These are phyloP conservation scores for Baeospora myosura DNA, from an alignment of 1,284 basidiomycete species.

Conservation along the genomic window DNA sequence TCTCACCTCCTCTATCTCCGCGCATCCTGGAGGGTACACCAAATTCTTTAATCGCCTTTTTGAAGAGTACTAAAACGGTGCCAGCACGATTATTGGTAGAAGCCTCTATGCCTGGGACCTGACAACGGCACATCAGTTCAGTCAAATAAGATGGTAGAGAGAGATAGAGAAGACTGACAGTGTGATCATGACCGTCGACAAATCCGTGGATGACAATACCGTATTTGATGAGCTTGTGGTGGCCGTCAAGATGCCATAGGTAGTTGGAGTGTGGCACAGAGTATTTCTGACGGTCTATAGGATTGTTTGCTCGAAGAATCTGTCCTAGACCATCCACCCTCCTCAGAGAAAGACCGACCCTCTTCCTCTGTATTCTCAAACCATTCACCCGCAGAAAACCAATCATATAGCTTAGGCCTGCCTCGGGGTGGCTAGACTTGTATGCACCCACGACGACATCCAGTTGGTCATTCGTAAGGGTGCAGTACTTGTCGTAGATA, in stretches of 20 bases:
- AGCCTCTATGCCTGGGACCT: slow-evolving; percentile 21
- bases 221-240: slow-evolving; percentile 20
- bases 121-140: slow-evolving; percentile 17
- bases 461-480: slow-evolving; percentile 13
- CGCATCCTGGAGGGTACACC: slow-evolving; percentile 21
- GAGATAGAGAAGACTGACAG: slow-evolving; percentile 9
- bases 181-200: slow-evolving; percentile 19
- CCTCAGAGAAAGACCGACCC: slow-evolving; percentile 11
- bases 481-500: not conserved
- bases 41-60: slow-evolving; percentile 12
- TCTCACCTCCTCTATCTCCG: slow-evolving; percentile 19
- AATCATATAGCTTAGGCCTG: slow-evolving; percentile 18
- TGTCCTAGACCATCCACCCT: slow-evolving; percentile 16
- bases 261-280: slow-evolving; percentile 15
- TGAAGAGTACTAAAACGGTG: slow-evolving; percentile 23
- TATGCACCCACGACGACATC: slow-evolving; percentile 16
- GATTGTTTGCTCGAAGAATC: not conserved
- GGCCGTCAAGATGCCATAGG: slow-evolving; percentile 20
- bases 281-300: slow-evolving; percentile 4
- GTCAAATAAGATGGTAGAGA: not conserved
- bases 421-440: slow-evolving; percentile 15
- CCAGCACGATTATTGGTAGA: slow-evolving; percentile 22
- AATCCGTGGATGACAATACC: slow-evolving; percentile 25
- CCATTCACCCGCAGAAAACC: slow-evolving; percentile 15
- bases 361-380: slow-evolving; percentile 13